Base-by-base conservation (phyloP, 495 filamentous ascomycete species). In the Coniosporium apollinis region DNA sequence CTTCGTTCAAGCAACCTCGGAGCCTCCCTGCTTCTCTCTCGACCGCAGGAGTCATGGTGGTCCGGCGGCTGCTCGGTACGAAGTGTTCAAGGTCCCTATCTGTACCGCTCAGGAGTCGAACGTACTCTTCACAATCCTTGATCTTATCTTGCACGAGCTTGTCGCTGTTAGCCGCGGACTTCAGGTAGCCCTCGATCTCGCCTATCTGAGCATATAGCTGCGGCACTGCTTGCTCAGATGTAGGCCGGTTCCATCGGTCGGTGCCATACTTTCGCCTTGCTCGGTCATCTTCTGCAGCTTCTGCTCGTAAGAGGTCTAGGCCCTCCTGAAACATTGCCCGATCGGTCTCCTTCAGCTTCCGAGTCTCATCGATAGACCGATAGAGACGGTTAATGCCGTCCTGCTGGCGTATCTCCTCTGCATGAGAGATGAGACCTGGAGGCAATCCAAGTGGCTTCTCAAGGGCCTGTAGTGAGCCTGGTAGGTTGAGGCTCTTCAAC, bases 361-460 rank as follows among this genome's bases (percentile, higher is more conserved):
- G 72, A 4, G 82, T 91, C 46, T 96, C 86, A 5, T 77, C 73
- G 28, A 94, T 79, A 11, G 80, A 79, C 18, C 72, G 68, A 30
- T 76, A 67, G 3, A 97, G 54, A 13, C 75, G 65, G 41, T 76
- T 69, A 14, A 87, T 54, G 0, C 87, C 87, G 49, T 91, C 82
- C 45, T 84, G 81, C 50, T 96, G 87, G n/a, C 82, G 69, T 33
- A 97, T 76, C 48, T 96, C 89, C 46, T 97, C 91, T 6, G 89
- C 89, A 48, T 94, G 89, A 8, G 85, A 76, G 6, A 81, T 67
- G 3, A 97, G 56, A 0, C 69, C 76, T 5, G 80, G 79, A 1
- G 89, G 89, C n/a, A 97, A 57, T 0, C 89, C 89, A 0, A 97
- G 67, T 0, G 89, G 87, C 48, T 93, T 97, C 45, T 97, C 89